Conservation (phyloP, 768 basidiomycete species). For the Hortiboletus campestris region DNA sequence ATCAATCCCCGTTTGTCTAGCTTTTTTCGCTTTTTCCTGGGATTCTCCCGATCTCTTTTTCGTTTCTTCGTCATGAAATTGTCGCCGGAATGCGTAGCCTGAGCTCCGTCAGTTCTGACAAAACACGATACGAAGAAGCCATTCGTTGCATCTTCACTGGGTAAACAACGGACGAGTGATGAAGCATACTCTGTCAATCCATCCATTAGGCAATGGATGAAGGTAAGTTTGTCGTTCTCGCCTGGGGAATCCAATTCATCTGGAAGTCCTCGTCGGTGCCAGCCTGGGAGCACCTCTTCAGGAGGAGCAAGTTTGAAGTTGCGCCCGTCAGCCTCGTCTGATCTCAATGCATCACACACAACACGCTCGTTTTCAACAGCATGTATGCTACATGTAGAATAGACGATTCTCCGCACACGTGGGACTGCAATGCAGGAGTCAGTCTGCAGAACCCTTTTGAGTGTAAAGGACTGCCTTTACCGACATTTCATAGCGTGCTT, state of each 20-base stretch:
- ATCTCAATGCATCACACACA: conserved; percentile 68
- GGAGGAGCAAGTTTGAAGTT: conserved; percentile 69
- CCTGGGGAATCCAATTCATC: conserved; percentile 61
- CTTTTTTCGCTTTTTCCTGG: conserved; percentile 20
- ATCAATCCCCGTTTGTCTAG: conserved; percentile 13
- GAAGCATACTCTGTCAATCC: conserved; percentile 49
- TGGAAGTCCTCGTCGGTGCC: conserved; percentile 76
- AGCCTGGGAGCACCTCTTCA: conserved; percentile 69
- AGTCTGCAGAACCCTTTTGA: conserved; percentile 5
- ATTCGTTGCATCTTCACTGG: conserved; percentile 85
- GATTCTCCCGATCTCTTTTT: conserved; percentile 18
- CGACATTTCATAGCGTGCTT: conserved; percentile 93
- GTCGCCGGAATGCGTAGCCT: not conserved
- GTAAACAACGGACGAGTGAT: conserved; percentile 68
- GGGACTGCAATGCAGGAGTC: conserved; percentile 53
- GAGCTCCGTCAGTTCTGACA: conserved; percentile 30
- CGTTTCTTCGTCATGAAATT: conserved; percentile 24
- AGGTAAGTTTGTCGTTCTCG: conserved; percentile 23
- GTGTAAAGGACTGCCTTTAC: conserved; percentile 25
- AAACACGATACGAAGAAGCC: conserved; percentile 99
- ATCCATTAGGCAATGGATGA: not conserved
- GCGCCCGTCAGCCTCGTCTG: conserved; percentile 60
- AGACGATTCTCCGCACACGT: conserved; percentile 76
- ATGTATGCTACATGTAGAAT: conserved; percentile 97
- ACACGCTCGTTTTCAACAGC: conserved; percentile 92